phyloP scores from a whole-genome alignment of 352 stramenopile species.

The Phytophthora meadii region DNA sequence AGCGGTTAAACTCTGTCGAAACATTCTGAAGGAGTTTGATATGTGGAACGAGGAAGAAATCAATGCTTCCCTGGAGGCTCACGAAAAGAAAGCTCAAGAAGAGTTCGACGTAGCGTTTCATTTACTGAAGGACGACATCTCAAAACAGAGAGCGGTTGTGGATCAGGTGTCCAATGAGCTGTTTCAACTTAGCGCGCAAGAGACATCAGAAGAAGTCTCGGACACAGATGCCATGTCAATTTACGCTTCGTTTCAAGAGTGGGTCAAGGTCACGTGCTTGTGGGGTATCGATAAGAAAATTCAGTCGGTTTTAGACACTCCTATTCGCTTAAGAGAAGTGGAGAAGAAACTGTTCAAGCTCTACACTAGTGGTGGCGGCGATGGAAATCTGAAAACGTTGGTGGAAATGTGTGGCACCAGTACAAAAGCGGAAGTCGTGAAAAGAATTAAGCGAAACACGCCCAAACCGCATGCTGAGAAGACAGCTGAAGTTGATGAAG shows the following conservation, averaged over 20 bases:
- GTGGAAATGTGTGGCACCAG: constrained; percentile 27
- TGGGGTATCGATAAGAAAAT: constrained; percentile 26
- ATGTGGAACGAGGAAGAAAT: constrained; percentile 37
- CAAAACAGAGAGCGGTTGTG: constrained; percentile 12
- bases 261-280: constrained; percentile 11
- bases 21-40: constrained; percentile 38
- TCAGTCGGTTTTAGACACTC: constrained; percentile 14
- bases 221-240: neutral
- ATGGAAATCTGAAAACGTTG: constrained; percentile 4
- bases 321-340: constrained; percentile 18
- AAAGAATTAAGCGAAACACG: neutral
- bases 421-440: constrained; percentile 9
- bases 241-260: constrained; percentile 28
- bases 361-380: constrained; percentile 6
- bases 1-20: constrained; percentile 23
- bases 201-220: neutral
- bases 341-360: constrained; percentile 11
- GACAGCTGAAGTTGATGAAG: neutral
- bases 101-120: constrained; percentile 5
- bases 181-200: constrained; percentile 11
- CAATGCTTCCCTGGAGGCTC: constrained; percentile 6
- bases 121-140: constrained; percentile 17
- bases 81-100: constrained; percentile 18
- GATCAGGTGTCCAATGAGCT: constrained; percentile 14
- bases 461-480: neutral